A percentile compares a stretch with the other conserved stretches of the same genome.
These are phyloP conservation scores for Ceratocystis lukuohia DNA, from an alignment of 2,329 filamentous ascomycete genomes.

Conservation along the genomic window DNA sequence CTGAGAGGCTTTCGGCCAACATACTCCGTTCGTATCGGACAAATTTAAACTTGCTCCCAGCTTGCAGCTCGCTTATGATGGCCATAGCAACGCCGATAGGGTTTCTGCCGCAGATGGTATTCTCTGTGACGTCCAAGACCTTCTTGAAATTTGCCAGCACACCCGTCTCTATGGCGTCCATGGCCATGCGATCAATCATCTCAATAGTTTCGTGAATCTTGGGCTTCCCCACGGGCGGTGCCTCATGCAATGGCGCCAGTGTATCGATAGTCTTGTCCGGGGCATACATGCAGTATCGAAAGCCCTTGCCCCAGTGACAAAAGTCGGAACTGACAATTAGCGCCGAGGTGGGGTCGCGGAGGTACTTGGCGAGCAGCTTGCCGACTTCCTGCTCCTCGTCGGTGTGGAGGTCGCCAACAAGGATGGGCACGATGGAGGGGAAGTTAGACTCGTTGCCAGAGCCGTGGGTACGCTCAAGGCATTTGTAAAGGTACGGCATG, in stretches of 20 bases:
- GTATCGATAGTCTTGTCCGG: constrained; percentile 30
- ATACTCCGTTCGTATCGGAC: constrained; percentile 79
- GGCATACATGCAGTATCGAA: constrained; percentile 68
- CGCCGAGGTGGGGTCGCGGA: constrained; percentile 59
- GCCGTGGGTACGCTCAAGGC: constrained; percentile 41
- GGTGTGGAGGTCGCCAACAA: constrained; percentile 62
- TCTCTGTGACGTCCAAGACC: constrained; percentile 58
- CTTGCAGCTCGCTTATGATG: constrained; percentile 53
- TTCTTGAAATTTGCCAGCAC: constrained; percentile 55
- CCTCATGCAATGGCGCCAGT: constrained; percentile 29
- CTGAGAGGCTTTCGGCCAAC: constrained; percentile 49
- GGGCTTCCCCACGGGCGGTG: constrained; percentile 24
- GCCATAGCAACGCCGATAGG: constrained; percentile 91
- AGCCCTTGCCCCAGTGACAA: constrained; percentile 84
- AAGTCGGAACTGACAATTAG: constrained; percentile 94
- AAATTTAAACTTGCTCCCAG: constrained; percentile 54
- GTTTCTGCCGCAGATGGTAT: constrained; percentile 89
- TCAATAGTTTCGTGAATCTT: constrained; percentile 77
- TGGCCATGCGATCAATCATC: constrained; percentile 64
- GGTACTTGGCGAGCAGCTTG: constrained; percentile 58
- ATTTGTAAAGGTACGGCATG: constrained; percentile 80
- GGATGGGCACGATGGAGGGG: constrained; percentile 68
- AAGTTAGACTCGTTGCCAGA: constrained; percentile 36
- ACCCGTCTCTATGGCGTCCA: constrained; percentile 72
- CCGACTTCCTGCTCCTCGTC: constrained; percentile 56